Conservation (phyloP, 1,284 basidiomycete genomes). For the Hortiboletus rubellus region DNA sequence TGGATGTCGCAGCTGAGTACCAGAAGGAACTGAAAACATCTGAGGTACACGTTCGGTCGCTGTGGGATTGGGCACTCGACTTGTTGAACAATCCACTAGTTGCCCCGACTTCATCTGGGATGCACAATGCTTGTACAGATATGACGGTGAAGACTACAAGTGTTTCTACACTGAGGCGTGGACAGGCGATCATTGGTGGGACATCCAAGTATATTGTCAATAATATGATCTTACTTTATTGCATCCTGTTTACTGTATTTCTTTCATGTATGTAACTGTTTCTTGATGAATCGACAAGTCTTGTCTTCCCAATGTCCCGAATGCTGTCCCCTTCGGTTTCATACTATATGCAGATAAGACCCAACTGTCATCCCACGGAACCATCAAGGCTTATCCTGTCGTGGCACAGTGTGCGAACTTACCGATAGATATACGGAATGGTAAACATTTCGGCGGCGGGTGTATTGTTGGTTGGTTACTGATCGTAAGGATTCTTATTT, state of each 20-base stretch:
- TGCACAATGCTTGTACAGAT: conserved; percentile 6
- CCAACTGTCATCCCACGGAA: conserved; percentile 43
- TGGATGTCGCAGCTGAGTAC: neutral
- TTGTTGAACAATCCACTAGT: conserved; percentile 20
- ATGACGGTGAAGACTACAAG: conserved; percentile 18
- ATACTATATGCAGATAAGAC: conserved; percentile 48
- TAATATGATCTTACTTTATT: neutral
- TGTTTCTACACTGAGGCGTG: conserved; percentile 30
- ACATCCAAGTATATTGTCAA: conserved; percentile 30
- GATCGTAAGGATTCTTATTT: conserved; percentile 30
- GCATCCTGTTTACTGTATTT: neutral
- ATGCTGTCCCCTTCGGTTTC: conserved; percentile 21
- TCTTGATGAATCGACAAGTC: neutral
- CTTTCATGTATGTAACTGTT: neutral
- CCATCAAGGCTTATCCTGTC: conserved; percentile 44
- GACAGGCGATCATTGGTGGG: conserved; percentile 28
- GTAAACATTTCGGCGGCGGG: conserved; percentile 37
- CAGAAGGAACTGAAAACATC: neutral
- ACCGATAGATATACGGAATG: conserved; percentile 38
- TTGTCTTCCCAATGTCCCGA: neutral
- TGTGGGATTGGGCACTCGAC: conserved; percentile 33
- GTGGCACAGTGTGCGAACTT: conserved; percentile 40
- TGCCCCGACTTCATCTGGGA: conserved; percentile 11
- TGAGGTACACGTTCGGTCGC: neutral
- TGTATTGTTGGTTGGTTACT: conserved; percentile 46